Evolutionary conservation across 805 yeast genomes (phyloP).

Genomic region (Candida suzukii): DNA sequence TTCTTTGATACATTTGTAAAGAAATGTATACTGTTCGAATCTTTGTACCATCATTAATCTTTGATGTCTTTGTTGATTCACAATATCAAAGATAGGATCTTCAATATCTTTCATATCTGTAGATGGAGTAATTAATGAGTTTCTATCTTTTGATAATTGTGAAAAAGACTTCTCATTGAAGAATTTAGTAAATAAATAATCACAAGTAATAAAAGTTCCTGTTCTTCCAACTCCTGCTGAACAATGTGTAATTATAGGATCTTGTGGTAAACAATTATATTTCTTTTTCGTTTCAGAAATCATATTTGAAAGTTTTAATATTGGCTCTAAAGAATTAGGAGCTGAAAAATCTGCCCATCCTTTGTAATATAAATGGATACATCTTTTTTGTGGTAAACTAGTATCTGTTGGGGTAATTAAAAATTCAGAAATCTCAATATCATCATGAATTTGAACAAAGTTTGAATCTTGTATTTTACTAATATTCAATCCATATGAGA

Average conservation of each 20-base stretch:
- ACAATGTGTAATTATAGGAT: slow-evolving; percentile 40
- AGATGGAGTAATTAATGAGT: slow-evolving; percentile 12
- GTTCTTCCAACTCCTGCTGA: slow-evolving; percentile 59
- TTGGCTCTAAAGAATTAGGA: slow-evolving; percentile 28
- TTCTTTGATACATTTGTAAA: slow-evolving; percentile 32
- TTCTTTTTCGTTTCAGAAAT: slow-evolving; percentile 6
- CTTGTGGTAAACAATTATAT: slow-evolving; percentile 2
- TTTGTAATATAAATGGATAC: slow-evolving; percentile 33
- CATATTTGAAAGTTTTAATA: slow-evolving; percentile 15
- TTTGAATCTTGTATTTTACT: not conserved
- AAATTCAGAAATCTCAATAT: slow-evolving; percentile 1
- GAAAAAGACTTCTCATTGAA: not conserved
- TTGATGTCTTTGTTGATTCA: slow-evolving; percentile 39
- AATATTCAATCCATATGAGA: slow-evolving; percentile 5
- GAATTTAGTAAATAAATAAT: slow-evolving; percentile 21
- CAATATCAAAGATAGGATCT: slow-evolving; percentile 37
- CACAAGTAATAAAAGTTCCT: slow-evolving; percentile 43
- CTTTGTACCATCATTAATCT: slow-evolving; percentile 51
- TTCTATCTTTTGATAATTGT: not conserved
- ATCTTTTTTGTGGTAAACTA: slow-evolving; percentile 16
- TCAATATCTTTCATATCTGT: slow-evolving; percentile 8
- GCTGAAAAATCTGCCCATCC: slow-evolving; percentile 39
- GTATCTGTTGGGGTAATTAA: not conserved
- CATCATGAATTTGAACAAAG: not conserved
- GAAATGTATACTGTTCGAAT: slow-evolving; percentile 40